Percentiles rank a stretch among this genome's conserved stretches.
Evolutionary conservation across 1,139 yeast genomes (phyloP).

Genomic region (Eremothecium gossypii): DNA sequence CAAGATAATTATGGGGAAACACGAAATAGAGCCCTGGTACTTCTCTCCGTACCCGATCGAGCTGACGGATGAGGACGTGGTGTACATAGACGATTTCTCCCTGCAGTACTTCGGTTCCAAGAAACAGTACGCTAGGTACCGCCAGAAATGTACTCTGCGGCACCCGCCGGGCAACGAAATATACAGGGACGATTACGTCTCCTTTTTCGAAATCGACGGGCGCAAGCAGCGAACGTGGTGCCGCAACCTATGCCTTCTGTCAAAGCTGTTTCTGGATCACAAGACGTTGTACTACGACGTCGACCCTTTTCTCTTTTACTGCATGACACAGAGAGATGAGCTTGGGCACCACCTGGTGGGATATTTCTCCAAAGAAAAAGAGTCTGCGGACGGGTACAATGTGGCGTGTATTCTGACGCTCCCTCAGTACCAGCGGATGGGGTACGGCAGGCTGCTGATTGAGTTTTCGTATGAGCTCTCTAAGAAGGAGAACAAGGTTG

Average conservation of each 20-base stretch:
- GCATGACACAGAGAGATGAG: slow-evolving; percentile 85
- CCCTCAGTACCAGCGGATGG: slow-evolving; percentile 93
- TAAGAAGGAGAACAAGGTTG: slow-evolving; percentile 76
- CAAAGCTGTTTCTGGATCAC: slow-evolving; percentile 86
- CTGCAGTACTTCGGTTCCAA: slow-evolving; percentile 79
- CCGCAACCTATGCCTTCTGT: slow-evolving; percentile 78
- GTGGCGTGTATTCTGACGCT: slow-evolving; percentile 93
- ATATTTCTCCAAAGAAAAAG: slow-evolving; percentile 92
- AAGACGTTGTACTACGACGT: slow-evolving; percentile 94
- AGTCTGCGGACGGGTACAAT: slow-evolving; percentile 89
- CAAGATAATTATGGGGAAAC: slow-evolving; percentile 75
- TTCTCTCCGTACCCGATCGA: slow-evolving; percentile 96
- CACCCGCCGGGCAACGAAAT: slow-evolving; percentile 99
- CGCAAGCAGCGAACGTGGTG: slow-evolving; percentile 95
- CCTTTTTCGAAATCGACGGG: slow-evolving; percentile 95
- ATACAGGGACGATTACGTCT: slow-evolving; percentile 74
- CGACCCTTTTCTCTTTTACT: slow-evolving; percentile 89
- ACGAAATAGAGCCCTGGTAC: slow-evolving; percentile 96
- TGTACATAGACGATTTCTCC: slow-evolving; percentile 88
- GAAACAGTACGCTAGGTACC: slow-evolving; percentile 85
- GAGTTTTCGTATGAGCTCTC: slow-evolving; percentile 90
- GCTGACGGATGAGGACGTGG: slow-evolving; percentile 79
- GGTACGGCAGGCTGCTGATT: slow-evolving; percentile 83
- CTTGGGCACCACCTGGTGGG: slow-evolving; percentile 94
- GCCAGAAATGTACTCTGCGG: slow-evolving; percentile 73